Evolutionary conservation across 257 asterid species (phyloP).

Genomic region (Sherardia arvensis): DNA sequence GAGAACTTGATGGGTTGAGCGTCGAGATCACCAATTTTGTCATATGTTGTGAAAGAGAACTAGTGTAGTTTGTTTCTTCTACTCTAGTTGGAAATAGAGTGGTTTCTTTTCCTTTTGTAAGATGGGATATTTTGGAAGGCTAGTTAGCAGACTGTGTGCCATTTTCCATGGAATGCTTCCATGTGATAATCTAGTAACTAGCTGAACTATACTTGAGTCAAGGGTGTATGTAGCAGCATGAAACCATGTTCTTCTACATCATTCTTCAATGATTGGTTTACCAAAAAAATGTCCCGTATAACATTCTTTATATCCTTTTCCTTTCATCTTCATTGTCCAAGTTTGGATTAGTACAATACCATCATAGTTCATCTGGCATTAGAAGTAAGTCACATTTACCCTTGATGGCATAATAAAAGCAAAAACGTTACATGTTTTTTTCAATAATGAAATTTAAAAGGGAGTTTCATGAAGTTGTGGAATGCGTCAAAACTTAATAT

Average conservation of each 20-base stretch:
- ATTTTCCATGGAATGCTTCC: not conserved
- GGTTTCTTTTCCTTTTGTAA: not conserved
- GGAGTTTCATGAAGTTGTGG: too few species aligned
- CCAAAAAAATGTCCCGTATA: not conserved
- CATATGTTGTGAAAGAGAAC: not conserved
- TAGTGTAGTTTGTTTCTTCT: not conserved
- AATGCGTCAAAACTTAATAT: too few species aligned
- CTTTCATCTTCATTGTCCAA: too few species aligned
- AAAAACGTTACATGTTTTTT: too few species aligned
- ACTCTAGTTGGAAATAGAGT: not conserved
- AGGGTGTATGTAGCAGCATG: not conserved
- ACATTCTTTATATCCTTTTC: not conserved
- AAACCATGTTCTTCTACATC: not conserved
- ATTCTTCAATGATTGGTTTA: not conserved
- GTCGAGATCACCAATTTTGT: not conserved
- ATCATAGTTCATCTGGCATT: too few species aligned
- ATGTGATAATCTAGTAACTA: not conserved
- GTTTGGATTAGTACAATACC: too few species aligned
- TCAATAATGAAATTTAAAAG: too few species aligned
- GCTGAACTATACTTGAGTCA: not conserved
- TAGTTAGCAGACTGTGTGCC: not conserved
- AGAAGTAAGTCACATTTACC: too few species aligned
- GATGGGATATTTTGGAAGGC: not conserved
- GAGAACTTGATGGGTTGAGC: slow-evolving; percentile 33
- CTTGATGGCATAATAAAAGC: too few species aligned